These are phyloP conservation scores for Helichrysum umbraculigerum DNA, from an alignment of 129 eudicot species.

Conservation along the genomic window DNA sequence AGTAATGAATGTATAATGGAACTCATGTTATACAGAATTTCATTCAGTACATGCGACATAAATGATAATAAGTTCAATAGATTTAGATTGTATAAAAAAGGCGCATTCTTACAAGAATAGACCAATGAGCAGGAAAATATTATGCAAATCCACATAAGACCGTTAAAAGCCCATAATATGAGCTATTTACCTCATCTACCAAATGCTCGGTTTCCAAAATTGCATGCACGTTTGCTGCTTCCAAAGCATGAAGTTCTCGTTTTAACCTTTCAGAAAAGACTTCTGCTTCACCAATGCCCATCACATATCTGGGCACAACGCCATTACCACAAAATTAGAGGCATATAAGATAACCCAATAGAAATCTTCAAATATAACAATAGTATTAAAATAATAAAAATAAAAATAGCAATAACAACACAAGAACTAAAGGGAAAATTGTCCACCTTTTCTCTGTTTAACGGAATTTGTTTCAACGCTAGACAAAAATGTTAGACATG, in stretches of 20 bases:
- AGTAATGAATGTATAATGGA: not conserved
- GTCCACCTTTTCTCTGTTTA: not conserved
- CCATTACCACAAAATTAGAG: conserved; percentile 20
- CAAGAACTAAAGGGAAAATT: not conserved
- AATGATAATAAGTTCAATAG: conserved; percentile 19
- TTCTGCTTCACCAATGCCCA: conserved; percentile 47
- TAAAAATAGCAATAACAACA: not conserved
- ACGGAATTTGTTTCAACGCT: not conserved
- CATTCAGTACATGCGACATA: not conserved
- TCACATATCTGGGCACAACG: conserved; percentile 33
- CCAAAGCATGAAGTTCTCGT: conserved; percentile 45
- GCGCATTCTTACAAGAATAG: not conserved
- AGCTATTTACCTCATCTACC: conserved; percentile 38
- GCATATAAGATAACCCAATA: conserved; percentile 1
- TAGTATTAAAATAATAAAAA: not conserved
- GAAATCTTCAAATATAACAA: not conserved
- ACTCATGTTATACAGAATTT: not conserved
- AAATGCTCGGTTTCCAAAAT: conserved; percentile 44
- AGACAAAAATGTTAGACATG: not conserved
- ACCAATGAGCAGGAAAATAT: not conserved
- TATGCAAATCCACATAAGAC: not conserved
- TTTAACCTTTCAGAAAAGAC: conserved; percentile 40
- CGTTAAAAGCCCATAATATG: not conserved
- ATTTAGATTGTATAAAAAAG: conserved; percentile 10
- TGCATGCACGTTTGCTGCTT: conserved; percentile 48